A percentile compares a stretch with the other conserved stretches of the same genome.
Conservation (phyloP, 371 early-diverging fungal species). For the Apophysomyces elegans region DNA sequence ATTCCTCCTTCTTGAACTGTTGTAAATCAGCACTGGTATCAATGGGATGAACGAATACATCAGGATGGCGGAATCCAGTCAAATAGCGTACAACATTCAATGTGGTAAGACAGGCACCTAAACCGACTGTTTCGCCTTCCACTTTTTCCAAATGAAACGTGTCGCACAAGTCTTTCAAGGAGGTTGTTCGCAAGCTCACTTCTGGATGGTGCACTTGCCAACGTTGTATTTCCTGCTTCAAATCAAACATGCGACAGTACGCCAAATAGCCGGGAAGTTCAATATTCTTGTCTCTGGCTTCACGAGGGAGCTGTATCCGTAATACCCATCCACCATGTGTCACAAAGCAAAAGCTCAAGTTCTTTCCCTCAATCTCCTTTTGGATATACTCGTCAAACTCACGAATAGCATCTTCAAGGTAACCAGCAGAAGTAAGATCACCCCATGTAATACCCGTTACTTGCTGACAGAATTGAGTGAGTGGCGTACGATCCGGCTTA, state of each 20-base stretch:
- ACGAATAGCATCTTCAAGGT: constrained; percentile 61
- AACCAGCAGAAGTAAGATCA: constrained; percentile 57
- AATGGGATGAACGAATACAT: constrained; percentile 69
- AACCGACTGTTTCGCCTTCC: constrained; percentile 58
- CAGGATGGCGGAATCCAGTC: constrained; percentile 54
- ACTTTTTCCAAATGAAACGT: constrained; percentile 55
- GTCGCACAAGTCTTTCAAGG: constrained; percentile 68
- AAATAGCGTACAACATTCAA: constrained; percentile 63
- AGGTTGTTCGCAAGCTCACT: constrained; percentile 54
- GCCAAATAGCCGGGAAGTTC: constrained; percentile 62
- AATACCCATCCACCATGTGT: constrained; percentile 80
- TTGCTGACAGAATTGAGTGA: constrained; percentile 68
- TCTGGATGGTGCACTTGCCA: constrained; percentile 72
- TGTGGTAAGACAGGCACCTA: constrained; percentile 66
- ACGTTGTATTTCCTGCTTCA: constrained; percentile 72
- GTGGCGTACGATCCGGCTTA: constrained; percentile 66
- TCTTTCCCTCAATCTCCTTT: constrained; percentile 56
- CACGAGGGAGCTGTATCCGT: constrained; percentile 74
- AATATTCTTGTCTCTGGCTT: constrained; percentile 73
- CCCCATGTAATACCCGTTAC: constrained; percentile 70
- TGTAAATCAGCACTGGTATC: constrained; percentile 67
- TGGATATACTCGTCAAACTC: constrained; percentile 65
- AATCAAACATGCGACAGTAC: constrained; percentile 72
- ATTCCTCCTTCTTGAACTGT: constrained; percentile 71
- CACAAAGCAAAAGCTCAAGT: constrained; percentile 72